Evolutionary conservation across 768 basidiomycete species (phyloP).

Genomic region (Pulveroboletus sp.): DNA sequence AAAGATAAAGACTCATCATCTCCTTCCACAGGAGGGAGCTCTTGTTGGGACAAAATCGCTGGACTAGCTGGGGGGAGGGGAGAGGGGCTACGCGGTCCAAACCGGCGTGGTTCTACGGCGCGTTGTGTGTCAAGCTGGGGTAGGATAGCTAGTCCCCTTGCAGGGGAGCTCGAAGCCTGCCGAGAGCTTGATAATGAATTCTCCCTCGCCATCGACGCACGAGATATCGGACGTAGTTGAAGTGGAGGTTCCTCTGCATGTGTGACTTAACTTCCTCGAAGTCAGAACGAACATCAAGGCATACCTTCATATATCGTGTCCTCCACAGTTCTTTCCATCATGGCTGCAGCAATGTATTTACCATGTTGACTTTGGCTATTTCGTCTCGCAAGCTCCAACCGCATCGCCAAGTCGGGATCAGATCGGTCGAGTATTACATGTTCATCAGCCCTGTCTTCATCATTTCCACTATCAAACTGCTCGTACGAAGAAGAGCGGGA

Average conservation of each 20-base stretch:
- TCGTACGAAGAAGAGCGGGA: slow-evolving; percentile 48
- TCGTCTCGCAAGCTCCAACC: slow-evolving; percentile 76
- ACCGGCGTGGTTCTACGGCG: slow-evolving; percentile 56
- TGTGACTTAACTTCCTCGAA: slow-evolving; percentile 1
- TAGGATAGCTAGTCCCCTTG: slow-evolving; percentile 24
- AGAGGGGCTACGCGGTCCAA: slow-evolving; percentile 76
- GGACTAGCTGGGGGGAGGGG: slow-evolving; percentile 57
- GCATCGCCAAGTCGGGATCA: slow-evolving; percentile 73
- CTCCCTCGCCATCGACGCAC: slow-evolving; percentile 42
- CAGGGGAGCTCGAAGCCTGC: slow-evolving; percentile 41
- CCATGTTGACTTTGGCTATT: slow-evolving; percentile 80
- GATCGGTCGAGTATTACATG: slow-evolving; percentile 54
- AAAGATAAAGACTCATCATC: slow-evolving; percentile 37
- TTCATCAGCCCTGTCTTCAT: slow-evolving; percentile 44
- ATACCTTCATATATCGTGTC: slow-evolving; percentile 79
- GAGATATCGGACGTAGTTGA: slow-evolving; percentile 53
- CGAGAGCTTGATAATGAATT: slow-evolving; percentile 48
- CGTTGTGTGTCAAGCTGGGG: slow-evolving; percentile 47
- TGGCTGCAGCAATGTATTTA: slow-evolving; percentile 37
- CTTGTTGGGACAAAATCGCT: slow-evolving; percentile 13
- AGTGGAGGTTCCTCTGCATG: slow-evolving; percentile 58
- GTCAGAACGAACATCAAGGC: slow-evolving; percentile 12
- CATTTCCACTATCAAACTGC: slow-evolving; percentile 35
- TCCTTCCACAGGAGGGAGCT: slow-evolving; percentile 46
- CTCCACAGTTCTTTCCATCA: slow-evolving; percentile 49